phyloP scores from a whole-genome alignment of 805 yeast genomes.

The Saturnispora gosingensis region DNA sequence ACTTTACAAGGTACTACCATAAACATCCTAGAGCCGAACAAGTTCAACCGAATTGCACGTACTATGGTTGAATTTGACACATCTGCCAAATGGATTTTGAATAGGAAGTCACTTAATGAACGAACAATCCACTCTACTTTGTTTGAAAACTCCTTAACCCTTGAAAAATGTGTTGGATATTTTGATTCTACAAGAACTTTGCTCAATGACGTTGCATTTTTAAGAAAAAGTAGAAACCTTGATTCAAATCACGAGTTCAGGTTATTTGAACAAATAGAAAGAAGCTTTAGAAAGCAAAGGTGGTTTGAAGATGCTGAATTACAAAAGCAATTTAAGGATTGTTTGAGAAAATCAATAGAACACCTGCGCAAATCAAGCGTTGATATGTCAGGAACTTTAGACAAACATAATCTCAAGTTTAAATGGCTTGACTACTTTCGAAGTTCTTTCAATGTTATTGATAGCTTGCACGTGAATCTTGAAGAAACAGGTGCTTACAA shows the following conservation, averaged over 20 bases:
- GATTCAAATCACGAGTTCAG: constrained; percentile 15
- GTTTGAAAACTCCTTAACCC: background rate
- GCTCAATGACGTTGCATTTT: constrained; percentile 47
- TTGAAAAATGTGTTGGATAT: constrained; percentile 16
- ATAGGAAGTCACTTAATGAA: constrained; percentile 37
- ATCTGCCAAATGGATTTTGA: constrained; percentile 48
- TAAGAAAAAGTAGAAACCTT: constrained; percentile 36
- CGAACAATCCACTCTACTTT: constrained; percentile 40
- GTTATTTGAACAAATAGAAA: constrained; percentile 20
- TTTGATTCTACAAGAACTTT: constrained; percentile 45
- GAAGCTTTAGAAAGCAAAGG: constrained; percentile 17
- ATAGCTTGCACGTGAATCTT: constrained; percentile 8
- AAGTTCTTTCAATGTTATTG: constrained; percentile 27
- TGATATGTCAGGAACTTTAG: constrained; percentile 9
- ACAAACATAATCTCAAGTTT: constrained; percentile 18
- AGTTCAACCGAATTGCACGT: constrained; percentile 47
- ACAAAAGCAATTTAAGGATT: constrained; percentile 25
- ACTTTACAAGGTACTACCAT: constrained; percentile 7
- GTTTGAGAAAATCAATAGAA: constrained; percentile 18
- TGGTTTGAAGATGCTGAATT: constrained; percentile 40
- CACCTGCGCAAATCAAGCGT: background rate
- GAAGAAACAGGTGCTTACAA: constrained; percentile 7
- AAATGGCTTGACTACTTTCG: constrained; percentile 20
- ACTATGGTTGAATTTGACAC: constrained; percentile 67
- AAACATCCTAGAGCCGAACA: constrained; percentile 24